Percentiles rank a stretch among this genome's conserved stretches.
phyloP scores from a whole-genome alignment of 805 yeast genomes.

The Wickerhamiella galacta region DNA sequence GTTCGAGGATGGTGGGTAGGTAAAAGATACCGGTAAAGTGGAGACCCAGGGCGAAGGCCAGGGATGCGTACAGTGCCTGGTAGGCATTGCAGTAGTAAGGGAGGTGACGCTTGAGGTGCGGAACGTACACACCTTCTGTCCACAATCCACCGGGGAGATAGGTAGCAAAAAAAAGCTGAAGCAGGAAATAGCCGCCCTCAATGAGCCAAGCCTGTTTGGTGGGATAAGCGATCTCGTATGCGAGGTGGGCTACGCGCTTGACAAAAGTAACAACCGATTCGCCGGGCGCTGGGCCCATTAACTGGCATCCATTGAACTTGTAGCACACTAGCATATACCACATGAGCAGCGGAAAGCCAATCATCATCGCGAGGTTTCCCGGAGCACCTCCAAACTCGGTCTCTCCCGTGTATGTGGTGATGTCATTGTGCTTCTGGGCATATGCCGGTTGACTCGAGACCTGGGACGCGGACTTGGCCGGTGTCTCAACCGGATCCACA shows the following conservation, averaged over 20 bases:
- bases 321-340: constrained; percentile 93
- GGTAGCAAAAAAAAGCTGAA: constrained; percentile 62
- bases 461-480: neutral
- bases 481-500: too few species aligned
- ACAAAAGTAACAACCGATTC: constrained; percentile 31
- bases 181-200: constrained; percentile 49
- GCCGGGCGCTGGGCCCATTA: constrained; percentile 48
- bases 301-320: constrained; percentile 53
- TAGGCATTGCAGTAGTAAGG: constrained; percentile 91
- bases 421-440: too few species aligned
- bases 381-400: constrained; percentile 80
- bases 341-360: constrained; percentile 86
- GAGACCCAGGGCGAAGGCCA: constrained; percentile 38
- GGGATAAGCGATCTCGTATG: constrained; percentile 31
- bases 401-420: constrained; percentile 15
- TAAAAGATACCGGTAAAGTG: constrained; percentile 65
- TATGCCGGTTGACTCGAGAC: constrained; percentile 2
- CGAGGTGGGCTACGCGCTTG: constrained; percentile 28
- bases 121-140: constrained; percentile 88
- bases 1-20: constrained; percentile 56
- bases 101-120: constrained; percentile 65
- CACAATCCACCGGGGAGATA: constrained; percentile 74
- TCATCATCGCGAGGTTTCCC: constrained; percentile 84
- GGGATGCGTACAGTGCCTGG: constrained; percentile 60
- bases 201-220: constrained; percentile 42